Percentiles rank a stretch among this genome's conserved stretches.
phyloP scores from a whole-genome alignment of 1,139 yeast genomes.

The Yamadazyma conglobata region DNA sequence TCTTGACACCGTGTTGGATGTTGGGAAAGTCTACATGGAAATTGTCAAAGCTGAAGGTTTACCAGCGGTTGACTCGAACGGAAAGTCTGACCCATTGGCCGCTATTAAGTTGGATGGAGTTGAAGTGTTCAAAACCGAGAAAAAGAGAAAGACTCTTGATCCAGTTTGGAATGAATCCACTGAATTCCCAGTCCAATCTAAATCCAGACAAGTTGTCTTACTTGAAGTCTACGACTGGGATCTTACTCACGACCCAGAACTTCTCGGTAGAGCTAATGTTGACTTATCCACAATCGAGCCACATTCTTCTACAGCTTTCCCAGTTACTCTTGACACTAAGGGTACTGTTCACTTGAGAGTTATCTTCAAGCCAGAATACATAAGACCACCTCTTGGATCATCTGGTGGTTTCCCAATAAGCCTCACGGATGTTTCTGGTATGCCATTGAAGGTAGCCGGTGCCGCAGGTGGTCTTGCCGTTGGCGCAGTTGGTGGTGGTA shows the following conservation, averaged over 20 bases:
- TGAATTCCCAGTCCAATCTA: conserved; percentile 58
- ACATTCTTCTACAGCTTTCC: conserved; percentile 40
- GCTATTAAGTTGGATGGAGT: conserved; percentile 51
- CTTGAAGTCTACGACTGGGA: conserved; percentile 73
- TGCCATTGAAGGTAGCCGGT: conserved; percentile 47
- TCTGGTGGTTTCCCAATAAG: conserved; percentile 40
- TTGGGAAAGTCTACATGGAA: conserved; percentile 58
- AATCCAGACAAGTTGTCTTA: conserved; percentile 49
- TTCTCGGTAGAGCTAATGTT: conserved; percentile 49
- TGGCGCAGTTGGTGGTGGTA: conserved; percentile 26
- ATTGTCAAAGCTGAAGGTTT: conserved; percentile 53
- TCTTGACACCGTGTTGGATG: conserved; percentile 61
- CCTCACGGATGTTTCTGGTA: conserved; percentile 39
- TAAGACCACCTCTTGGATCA: conserved; percentile 53
- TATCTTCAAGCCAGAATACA: conserved; percentile 61
- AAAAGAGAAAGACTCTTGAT: conserved; percentile 59
- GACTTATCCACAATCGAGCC: conserved; percentile 51
- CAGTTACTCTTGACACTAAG: conserved; percentile 54
- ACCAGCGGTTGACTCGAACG: conserved; percentile 61
- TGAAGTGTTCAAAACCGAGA: conserved; percentile 54
- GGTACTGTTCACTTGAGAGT: conserved; percentile 55
- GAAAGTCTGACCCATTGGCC: conserved; percentile 71
- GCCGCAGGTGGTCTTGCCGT: conserved; percentile 39
- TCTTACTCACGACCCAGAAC: conserved; percentile 62
- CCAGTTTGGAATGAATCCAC: conserved; percentile 69